Evolutionary conservation across 2,329 filamentous ascomycete species (phyloP).

Genomic region (Pleurostoma richardsiae): DNA sequence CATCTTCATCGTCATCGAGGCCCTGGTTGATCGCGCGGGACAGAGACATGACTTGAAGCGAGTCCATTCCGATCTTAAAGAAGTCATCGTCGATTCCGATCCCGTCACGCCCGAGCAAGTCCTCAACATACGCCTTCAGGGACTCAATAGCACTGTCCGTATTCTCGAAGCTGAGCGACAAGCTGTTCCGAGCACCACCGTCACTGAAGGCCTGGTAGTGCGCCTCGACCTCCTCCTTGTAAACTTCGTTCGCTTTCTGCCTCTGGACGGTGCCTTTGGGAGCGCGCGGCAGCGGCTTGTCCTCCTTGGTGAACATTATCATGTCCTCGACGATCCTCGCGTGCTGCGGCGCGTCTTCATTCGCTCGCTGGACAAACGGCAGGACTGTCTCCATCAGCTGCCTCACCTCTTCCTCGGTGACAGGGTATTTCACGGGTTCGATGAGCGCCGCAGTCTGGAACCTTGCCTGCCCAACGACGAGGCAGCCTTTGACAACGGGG

Average conservation of each 20-base stretch:
- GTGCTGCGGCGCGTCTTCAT: slow-evolving; percentile 37
- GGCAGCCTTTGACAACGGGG: slow-evolving; percentile 29
- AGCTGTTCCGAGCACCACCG: slow-evolving; percentile 3
- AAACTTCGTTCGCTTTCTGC: slow-evolving; percentile 29
- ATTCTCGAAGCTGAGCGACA: background rate
- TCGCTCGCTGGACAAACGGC: slow-evolving; percentile 35
- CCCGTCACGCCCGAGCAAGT: too few species aligned
- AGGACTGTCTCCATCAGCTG: slow-evolving; percentile 35
- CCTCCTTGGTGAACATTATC: slow-evolving; percentile 28
- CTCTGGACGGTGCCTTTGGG: slow-evolving; percentile 42
- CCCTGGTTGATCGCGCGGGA: too few species aligned
- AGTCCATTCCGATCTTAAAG: slow-evolving; percentile 32
- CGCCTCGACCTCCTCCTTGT: slow-evolving; percentile 34
- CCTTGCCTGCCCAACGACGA: slow-evolving; percentile 38
- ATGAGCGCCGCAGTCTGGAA: slow-evolving; percentile 44
- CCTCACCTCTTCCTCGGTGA: slow-evolving; percentile 15
- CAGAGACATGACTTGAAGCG: slow-evolving; percentile 26
- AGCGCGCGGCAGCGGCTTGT: slow-evolving; percentile 36
- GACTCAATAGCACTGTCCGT: too few species aligned
- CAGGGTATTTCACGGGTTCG: slow-evolving; percentile 30
- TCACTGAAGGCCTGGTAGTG: slow-evolving; percentile 21
- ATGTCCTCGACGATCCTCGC: slow-evolving; percentile 36
- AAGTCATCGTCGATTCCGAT: slow-evolving; percentile 22
- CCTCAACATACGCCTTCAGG: too few species aligned
- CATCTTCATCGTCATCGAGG: too few species aligned